Evolutionary conservation across 805 yeast genomes (phyloP), one percentile per base, ranked within the genome.

Genomic region (Cyberlindnera samutprakarnensis): DNA sequence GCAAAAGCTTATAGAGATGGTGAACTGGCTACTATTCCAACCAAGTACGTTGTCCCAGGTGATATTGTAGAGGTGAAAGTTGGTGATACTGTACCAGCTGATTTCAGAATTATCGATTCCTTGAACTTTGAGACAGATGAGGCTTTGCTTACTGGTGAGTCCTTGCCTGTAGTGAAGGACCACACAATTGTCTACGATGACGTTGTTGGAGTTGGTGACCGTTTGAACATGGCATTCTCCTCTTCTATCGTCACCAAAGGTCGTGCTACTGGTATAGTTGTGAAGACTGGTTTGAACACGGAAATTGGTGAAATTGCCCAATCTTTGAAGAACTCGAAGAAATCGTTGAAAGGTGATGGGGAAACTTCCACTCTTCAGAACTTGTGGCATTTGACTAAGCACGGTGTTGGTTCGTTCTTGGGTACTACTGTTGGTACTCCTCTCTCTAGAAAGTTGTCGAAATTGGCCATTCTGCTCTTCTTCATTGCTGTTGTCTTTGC

Each of bases 391-490:
- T 66, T 86, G 5, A 37, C 66, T 23, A 68, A 65, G 36, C 76
- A 78, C 44, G 61, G 72, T 25, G 47, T 72, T 31, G 86, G 86
- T 23, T 71, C 77, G 24, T 71, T 86, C 43, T 66, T 86, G 42
- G 95, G 95, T 32, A 71, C 78, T 19, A 72, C 70, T 23, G 74
- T 67, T 12, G 95, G 95, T 22, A 86, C 95, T 3, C 95, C 95
- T 2, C 66, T 85, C 42, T 88, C 80, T 42, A 68, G 82, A 41
- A 75, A 74, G 45, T 65, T 86, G 33, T 75, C 95, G 1, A 75
- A 79, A 66, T 64, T 86, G 33, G 94, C 95, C 4, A 71, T 84
- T 31, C 53, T 70, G 26, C 63, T 86, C 28, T 84, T 85, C 43
- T 65, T 66, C 45, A 61, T 85, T 28, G 95, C 95, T 5, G 92